Conservation (phyloP, 352 stramenopile species). For the Aphanomyces invadans region DNA sequence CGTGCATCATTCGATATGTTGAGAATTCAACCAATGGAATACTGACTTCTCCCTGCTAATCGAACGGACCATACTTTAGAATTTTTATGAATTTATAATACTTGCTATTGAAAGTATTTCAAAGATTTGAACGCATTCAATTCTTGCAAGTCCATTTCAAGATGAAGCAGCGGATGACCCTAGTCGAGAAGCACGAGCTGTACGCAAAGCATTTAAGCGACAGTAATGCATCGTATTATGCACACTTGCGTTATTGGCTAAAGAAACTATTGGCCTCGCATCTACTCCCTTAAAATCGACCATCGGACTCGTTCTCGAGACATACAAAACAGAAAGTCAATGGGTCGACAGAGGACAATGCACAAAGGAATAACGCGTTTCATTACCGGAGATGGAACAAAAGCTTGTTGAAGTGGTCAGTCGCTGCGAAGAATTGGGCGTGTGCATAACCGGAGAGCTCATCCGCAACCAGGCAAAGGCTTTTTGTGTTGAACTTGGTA, state of each 20-base stretch:
- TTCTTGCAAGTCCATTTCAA: no score
- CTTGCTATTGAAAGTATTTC: no score
- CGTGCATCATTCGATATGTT: no score
- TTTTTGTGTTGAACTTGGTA: neutral
- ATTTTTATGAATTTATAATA: no score
- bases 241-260: neutral
- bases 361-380: neutral
- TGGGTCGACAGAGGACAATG: neutral
- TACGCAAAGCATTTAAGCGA: neutral
- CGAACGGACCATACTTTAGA: no score
- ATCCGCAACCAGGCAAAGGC: neutral
- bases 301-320: neutral
- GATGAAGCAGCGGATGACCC: neutral
- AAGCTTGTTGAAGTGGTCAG: neutral
- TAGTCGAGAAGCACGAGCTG: neutral
- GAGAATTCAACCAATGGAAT: no score
- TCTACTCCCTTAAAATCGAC: neutral
- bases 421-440: neutral
- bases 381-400: neutral
- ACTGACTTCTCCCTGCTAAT: no score
- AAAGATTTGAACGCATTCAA: no score
- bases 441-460: neutral
- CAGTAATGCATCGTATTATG: neutral
- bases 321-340: neutral
- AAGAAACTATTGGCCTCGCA: neutral